phyloP scores from a whole-genome alignment of 768 basidiomycete species.

The Myochromella boudieri region DNA sequence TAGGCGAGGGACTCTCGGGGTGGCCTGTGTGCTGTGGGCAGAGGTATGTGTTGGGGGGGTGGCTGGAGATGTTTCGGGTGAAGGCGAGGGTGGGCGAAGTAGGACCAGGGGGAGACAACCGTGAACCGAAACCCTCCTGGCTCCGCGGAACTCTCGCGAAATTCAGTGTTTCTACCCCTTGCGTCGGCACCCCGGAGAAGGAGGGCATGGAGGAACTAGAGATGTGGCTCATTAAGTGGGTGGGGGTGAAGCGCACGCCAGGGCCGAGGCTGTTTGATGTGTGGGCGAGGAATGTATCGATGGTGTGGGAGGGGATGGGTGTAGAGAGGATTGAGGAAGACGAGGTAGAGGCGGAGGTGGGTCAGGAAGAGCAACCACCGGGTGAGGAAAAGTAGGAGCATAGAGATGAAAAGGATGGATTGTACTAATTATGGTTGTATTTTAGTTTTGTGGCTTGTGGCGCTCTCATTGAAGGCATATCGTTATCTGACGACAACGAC shows the following conservation, averaged over 20 bases:
- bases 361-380: no score
- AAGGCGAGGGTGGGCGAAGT: neutral
- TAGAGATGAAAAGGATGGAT: neutral
- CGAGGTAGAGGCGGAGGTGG: neutral
- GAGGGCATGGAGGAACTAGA: no score
- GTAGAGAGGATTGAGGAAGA: constrained; percentile 1
- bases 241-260: constrained; percentile 47
- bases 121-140: constrained; percentile 3
- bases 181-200: constrained; percentile 43
- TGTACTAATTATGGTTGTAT: constrained; percentile 18
- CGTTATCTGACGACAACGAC: no score
- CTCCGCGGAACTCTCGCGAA: no score
- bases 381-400: neutral
- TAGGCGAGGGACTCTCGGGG: constrained; percentile 51
- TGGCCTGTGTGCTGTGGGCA: constrained; percentile 68
- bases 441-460: constrained; percentile 32
- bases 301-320: no score
- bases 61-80: neutral
- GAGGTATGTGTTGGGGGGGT: constrained; percentile 61
- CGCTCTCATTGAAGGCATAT: no score
- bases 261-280: constrained; percentile 30
- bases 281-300: constrained; percentile 25
- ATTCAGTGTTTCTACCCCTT: neutral
- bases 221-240: constrained; percentile 59
- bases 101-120: neutral